Conservation (phyloP, 2,329 filamentous ascomycete species). For the Albifimbria verrucaria region DNA sequence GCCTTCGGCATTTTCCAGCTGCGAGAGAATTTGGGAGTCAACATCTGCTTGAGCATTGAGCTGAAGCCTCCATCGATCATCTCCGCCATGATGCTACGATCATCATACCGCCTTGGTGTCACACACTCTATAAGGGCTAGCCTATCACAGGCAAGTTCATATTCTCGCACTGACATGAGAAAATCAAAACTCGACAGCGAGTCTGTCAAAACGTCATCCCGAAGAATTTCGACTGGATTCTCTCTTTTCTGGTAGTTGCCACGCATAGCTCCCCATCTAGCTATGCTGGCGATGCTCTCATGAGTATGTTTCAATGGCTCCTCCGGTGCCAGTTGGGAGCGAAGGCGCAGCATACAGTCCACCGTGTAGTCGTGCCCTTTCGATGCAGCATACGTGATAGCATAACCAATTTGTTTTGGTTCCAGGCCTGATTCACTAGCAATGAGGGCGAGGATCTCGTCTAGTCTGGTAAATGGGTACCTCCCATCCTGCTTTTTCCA, state of each 20-base stretch:
- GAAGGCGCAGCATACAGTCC: conserved; percentile 4
- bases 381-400: conserved; percentile 2
- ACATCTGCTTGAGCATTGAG: neutral
- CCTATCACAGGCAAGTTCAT: too few relatives aligned
- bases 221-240: too few relatives aligned
- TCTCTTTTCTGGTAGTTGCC: too few relatives aligned
- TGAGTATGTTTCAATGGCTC: neutral
- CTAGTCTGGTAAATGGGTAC: neutral
- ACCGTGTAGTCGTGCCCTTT: conserved; percentile 2
- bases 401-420: neutral
- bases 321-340: neutral
- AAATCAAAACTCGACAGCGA: too few relatives aligned
- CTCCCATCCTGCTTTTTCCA: neutral
- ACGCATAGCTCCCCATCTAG: neutral
- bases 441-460: conserved; percentile 1
- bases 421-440: neutral
- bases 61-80: neutral
- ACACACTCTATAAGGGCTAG: too few relatives aligned
- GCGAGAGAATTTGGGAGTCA: neutral
- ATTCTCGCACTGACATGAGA: too few relatives aligned
- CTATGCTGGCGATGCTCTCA: neutral
- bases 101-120: too few relatives aligned
- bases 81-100: too few relatives aligned
- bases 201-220: too few relatives aligned
- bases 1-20: neutral